Evolutionary conservation across 306 rosid genomes (phyloP), one percentile per base, ranked within the genome.

Genomic region (Parietaria judaica): DNA sequence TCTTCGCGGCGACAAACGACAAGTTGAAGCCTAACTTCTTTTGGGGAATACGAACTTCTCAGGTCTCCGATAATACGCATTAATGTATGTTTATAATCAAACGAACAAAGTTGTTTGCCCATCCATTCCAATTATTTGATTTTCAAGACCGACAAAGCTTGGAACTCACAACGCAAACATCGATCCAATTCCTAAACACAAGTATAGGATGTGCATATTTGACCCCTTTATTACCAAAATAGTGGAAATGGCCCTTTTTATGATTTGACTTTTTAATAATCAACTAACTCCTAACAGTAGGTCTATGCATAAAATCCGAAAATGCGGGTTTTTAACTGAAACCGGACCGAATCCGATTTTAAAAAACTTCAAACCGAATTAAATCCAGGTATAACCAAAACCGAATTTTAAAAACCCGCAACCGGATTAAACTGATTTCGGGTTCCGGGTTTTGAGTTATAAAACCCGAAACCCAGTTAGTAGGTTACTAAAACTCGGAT

Each of bases 21-120:
- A 82, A 72, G 51, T 72, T 92, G 76, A 92, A 65, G 75, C 98
- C 98, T 7, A 73, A 58, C 54, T 63, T 78, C 14, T 92, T 92
- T 70, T 92, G 96, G 98, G 98, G 90, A 61, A 82, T 92, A 60
- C 81, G 95, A 44, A 77, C 86, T 65, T 77, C 86, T 61, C 83
- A 88, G 77, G 78, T 92, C 69, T 89, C 88, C 9, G 90, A 85
- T 61, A 84, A 72, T 64, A 72, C 71, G 51, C 69, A 60, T 9
- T 62, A 67, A 64, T 39, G 37, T 44, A 56, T 49, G 16, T 23
- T 23, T 23, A 23, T 55, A 4, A 58, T 23, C 43, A 46, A 46
- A 46, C 50, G 3, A 7, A 46, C 13, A 7, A 13, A 1, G 50
- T 13, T 7, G 50, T 46, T 7, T 46, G 13, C 50, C 50, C 50